These are phyloP conservation scores for Musa acuminata DNA, from an alignment of 176 grass and related monocot genomes.

Conservation along the genomic window DNA sequence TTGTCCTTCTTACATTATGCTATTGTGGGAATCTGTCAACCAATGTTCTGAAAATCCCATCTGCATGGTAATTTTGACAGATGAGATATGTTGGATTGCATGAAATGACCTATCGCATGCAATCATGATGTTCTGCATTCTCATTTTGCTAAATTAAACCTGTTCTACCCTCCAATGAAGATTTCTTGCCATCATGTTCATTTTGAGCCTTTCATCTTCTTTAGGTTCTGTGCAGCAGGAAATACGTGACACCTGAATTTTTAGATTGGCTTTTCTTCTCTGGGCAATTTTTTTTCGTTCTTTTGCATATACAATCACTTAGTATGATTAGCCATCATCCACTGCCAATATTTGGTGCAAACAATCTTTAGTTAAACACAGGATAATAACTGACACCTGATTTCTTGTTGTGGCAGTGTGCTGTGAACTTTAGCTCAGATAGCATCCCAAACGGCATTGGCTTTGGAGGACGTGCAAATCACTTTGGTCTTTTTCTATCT, in stretches of 20 bases:
- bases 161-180: too few species aligned
- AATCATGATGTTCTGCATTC: neutral
- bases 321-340: neutral
- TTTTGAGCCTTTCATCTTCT: too few species aligned
- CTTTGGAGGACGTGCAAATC: slow-evolving; percentile 72
- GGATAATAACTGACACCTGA: neutral
- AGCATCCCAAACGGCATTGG: slow-evolving; percentile 90
- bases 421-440: slow-evolving; percentile 66
- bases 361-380: neutral
- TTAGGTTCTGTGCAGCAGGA: too few species aligned
- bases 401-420: slow-evolving; percentile 47
- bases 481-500: slow-evolving; percentile 90
- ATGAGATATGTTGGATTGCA: neutral
- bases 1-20: too few species aligned
- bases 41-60: neutral
- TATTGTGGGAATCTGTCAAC: too few species aligned
- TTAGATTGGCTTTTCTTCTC: too few species aligned
- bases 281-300: too few species aligned
- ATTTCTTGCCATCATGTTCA: too few species aligned
- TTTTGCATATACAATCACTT: too few species aligned
- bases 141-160: neutral
- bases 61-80: neutral
- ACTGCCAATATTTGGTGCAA: slow-evolving; percentile 6
- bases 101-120: neutral
- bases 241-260: too few species aligned